Conservation (phyloP, 23 red algal species). For the Cyanidiococcus yangmingshanensis region DNA sequence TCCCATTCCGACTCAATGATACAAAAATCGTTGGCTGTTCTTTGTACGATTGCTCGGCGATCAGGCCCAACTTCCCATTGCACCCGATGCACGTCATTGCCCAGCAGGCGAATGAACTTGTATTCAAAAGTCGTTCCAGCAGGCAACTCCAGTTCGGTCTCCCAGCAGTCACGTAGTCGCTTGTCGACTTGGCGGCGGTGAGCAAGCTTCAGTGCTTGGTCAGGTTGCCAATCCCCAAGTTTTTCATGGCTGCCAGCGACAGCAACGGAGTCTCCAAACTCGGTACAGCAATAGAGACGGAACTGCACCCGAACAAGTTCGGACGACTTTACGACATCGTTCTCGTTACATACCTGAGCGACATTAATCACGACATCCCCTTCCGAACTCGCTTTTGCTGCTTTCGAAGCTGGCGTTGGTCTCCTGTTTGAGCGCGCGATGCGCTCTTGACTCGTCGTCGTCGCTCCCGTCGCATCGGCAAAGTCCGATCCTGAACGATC, state of each 20-base stretch:
- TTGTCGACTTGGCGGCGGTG: not conserved
- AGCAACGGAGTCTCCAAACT: conserved; percentile 12
- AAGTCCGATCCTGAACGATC: too few species aligned
- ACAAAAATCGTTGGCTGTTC: not conserved
- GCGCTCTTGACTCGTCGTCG: too few species aligned
- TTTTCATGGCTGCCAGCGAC: conserved; percentile 16
- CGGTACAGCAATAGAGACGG: conserved; percentile 17
- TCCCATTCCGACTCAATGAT: conserved; percentile 57
- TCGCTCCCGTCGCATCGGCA: too few species aligned
- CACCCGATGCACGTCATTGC: conserved; percentile 7
- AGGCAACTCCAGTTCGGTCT: not conserved
- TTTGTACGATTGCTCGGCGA: conserved; percentile 25
- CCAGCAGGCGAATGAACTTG: conserved; percentile 34
- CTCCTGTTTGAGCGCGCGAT: too few species aligned
- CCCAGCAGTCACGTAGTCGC: not conserved
- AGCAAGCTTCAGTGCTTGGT: not conserved
- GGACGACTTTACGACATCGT: too few species aligned
- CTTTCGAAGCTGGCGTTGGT: too few species aligned
- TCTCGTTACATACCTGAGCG: too few species aligned
- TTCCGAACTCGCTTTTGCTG: too few species aligned
- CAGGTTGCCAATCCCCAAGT: conserved; percentile 16
- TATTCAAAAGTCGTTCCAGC: conserved; percentile 42
- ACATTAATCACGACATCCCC: too few species aligned
- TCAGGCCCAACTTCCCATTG: conserved; percentile 38
- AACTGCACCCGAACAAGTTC: too few species aligned